A percentile compares a stretch with the other conserved stretches of the same genome.
Evolutionary conservation across 1,139 yeast species (phyloP).

Genomic region (Yamadazyma triangularis): DNA sequence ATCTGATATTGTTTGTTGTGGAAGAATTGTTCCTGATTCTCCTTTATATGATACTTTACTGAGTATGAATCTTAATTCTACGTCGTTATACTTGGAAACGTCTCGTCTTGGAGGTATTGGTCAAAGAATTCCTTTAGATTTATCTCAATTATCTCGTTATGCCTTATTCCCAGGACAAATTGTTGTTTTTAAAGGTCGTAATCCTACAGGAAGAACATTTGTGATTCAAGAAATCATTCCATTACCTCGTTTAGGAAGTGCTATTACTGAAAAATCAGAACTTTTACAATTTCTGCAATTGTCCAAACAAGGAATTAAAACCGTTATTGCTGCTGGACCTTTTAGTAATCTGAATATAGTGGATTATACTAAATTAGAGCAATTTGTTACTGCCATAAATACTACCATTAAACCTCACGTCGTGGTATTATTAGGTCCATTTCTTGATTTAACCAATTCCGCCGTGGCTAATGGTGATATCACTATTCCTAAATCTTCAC

Average conservation of each 20-base stretch:
- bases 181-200: slow-evolving; percentile 75
- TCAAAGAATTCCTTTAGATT: slow-evolving; percentile 65
- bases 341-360: slow-evolving; percentile 31
- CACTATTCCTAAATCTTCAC: slow-evolving; percentile 42
- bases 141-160: slow-evolving; percentile 40
- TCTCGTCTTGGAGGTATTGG: slow-evolving; percentile 85
- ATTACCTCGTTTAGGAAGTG: slow-evolving; percentile 68
- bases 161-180: slow-evolving; percentile 89
- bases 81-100: slow-evolving; percentile 73
- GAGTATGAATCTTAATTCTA: slow-evolving; percentile 54
- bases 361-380: slow-evolving; percentile 27
- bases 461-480: slow-evolving; percentile 57
- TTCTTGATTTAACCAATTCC: slow-evolving; percentile 69
- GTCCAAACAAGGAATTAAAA: slow-evolving; percentile 40
- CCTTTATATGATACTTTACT: slow-evolving; percentile 46
- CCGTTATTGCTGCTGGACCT: slow-evolving; percentile 41
- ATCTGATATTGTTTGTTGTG: slow-evolving; percentile 69
- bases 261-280: slow-evolving; percentile 54
- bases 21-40: slow-evolving; percentile 85
- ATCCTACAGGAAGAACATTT: slow-evolving; percentile 80
- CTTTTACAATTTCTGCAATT: slow-evolving; percentile 50
- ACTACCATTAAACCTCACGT: slow-evolving; percentile 62
- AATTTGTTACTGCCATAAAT: slow-evolving; percentile 44
- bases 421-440: slow-evolving; percentile 78
- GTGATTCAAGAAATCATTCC: slow-evolving; percentile 58